Evolutionary conservation across 257 asterid genomes (phyloP), one percentile per base, ranked within the genome.

Genomic region (Cruciata laevipes): DNA sequence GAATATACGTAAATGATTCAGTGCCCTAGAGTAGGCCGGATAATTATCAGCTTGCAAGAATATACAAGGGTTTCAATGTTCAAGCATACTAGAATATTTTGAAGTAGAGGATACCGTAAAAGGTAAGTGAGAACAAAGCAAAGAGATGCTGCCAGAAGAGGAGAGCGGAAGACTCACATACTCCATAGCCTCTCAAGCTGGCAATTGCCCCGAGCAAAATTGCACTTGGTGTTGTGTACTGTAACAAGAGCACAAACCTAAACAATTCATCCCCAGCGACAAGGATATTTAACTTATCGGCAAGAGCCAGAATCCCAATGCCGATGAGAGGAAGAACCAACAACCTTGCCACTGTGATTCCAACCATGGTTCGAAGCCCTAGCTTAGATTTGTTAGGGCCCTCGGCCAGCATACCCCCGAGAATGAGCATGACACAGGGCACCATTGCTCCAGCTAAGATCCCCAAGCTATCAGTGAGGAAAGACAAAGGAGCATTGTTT

Each of bases 391-490:
- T 79, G 6, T 56, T 69, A 1, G 82, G 86, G 58, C 86, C 86
- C 68, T 81, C 83, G 0, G 79, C 83, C 5, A 81, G 77, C 79
- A 76, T 71, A 12, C 86, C 86, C 47, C 86, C 83, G 2, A 78
- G 86, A 42, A 81, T 68, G 33, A 82, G 83, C 86, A 82, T 76
- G 31, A 82, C 77, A 4, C 78, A 82, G 5, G 83, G 82, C 52
- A 82, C 80, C 83, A 78, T 71, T 13, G 86, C 82, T 25, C 83
- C 76, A 11, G 76, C 86, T 61, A 82, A 55, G 61, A 82, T 82
- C 71, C 74, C 75, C 40, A 82, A 69, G 62, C 83, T 82, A 58
- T 82, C 80, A 0, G 83, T 73, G 53, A 81, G 11, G 42, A 81
- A 61, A 18, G 81, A 57, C 13, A 78, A 72, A 5, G 82, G 82